A percentile compares a stretch with the other conserved stretches of the same genome.
Conservation (phyloP, 768 basidiomycete species). For the Suillus subluteus region DNA sequence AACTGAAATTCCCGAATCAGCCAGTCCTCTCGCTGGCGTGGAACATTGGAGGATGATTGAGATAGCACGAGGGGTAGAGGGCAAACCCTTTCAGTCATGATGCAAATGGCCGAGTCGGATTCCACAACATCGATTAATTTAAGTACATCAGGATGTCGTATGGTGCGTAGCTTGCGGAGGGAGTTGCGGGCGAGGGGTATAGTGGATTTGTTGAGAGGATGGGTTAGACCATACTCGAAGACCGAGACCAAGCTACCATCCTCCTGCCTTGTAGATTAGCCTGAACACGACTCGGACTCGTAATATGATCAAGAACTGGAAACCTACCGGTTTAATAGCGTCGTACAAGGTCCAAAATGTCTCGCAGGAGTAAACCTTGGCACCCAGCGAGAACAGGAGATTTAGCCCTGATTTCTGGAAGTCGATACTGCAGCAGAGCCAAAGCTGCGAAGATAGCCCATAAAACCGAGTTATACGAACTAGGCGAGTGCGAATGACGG, state of each 20-base stretch:
- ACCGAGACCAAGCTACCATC: conserved; percentile 85
- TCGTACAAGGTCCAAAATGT: conserved; percentile 87
- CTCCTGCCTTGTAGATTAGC: conserved; percentile 58
- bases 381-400: conserved; percentile 86
- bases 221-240: conserved; percentile 87
- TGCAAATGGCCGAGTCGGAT: conserved; percentile 83
- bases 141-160: conserved; percentile 93
- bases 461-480: too few relatives aligned
- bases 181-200: conserved; percentile 89
- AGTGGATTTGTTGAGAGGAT: conserved; percentile 57
- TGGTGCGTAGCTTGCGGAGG: conserved; percentile 85
- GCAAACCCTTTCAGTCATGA: conserved; percentile 92
- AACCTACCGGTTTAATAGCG: conserved; percentile 79
- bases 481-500: too few relatives aligned
- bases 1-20: conserved; percentile 92
- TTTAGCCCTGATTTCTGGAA: conserved; percentile 90
- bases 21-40: conserved; percentile 83
- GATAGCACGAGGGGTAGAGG: conserved; percentile 69
- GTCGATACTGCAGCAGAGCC: conserved; percentile 87
- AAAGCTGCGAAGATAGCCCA: conserved; percentile 83
- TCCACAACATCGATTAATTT: conserved; percentile 95
- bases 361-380: conserved; percentile 64
- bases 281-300: conserved; percentile 18
- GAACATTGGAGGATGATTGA: conserved; percentile 61
- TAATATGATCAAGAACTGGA: not conserved